These are phyloP conservation scores for Setaria viridis DNA, from an alignment of 202 grass and related monocot species.

Conservation along the genomic window DNA sequence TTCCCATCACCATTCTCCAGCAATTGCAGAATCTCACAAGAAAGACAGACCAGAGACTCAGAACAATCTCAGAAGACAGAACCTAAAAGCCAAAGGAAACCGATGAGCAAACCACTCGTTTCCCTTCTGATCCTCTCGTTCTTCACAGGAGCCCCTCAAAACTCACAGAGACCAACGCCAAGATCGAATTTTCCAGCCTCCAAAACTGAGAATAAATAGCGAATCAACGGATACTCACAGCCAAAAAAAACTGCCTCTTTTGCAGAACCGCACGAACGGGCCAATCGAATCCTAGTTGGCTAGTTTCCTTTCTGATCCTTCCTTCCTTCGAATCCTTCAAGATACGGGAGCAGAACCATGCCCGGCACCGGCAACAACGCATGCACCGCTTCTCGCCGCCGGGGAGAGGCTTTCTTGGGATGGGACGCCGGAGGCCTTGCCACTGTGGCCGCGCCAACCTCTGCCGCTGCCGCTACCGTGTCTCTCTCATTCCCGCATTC, in stretches of 20 bases:
- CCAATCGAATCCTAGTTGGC: neutral
- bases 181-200: slow-evolving; percentile 21
- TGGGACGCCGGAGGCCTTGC: slow-evolving; percentile 33
- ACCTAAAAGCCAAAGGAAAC: slow-evolving; percentile 3
- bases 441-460: slow-evolving; percentile 30
- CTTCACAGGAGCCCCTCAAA: slow-evolving; percentile 27
- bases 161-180: neutral
- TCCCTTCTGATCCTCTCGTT: slow-evolving; percentile 26
- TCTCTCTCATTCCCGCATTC: slow-evolving; percentile 34
- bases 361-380: slow-evolving; percentile 7
- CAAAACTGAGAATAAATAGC: slow-evolving; percentile 23
- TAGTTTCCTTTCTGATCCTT: slow-evolving; percentile 15
- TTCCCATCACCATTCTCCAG: slow-evolving; percentile 1
- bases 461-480: slow-evolving; percentile 41
- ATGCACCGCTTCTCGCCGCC: slow-evolving; percentile 39
- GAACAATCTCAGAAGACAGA: slow-evolving; percentile 38
- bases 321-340: slow-evolving; percentile 29
- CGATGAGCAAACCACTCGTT: neutral
- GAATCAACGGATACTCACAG: slow-evolving; percentile 37
- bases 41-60: neutral
- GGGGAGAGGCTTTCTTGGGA: slow-evolving; percentile 38
- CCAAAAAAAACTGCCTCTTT: slow-evolving; percentile 17
- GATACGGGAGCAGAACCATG: slow-evolving; percentile 33
- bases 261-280: slow-evolving; percentile 23
- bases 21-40: slow-evolving; percentile 35